Evolutionary conservation across 2,329 filamentous ascomycete species (phyloP).

Genomic region (Rhinocladiella mackenziei): DNA sequence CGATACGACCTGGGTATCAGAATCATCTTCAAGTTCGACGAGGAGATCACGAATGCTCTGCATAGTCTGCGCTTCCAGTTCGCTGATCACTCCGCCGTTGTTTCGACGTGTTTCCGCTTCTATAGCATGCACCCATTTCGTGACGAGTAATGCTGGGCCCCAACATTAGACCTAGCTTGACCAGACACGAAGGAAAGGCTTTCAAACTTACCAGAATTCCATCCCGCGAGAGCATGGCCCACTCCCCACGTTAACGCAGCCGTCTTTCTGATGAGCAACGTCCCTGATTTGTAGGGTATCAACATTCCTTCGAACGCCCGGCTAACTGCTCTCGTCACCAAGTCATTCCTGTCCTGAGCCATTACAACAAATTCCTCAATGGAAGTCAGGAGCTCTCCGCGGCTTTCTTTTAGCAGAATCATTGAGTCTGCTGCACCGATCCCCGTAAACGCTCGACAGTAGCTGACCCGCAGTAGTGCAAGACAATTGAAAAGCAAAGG

Average conservation of each 20-base stretch:
- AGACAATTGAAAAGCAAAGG: conserved; percentile 37
- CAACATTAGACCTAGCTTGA: conserved; percentile 3
- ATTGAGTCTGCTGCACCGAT: conserved; percentile 32
- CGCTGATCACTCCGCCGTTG: conserved; percentile 17
- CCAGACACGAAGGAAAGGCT: neutral
- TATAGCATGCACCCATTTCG: conserved; percentile 35
- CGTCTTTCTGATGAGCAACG: conserved; percentile 33
- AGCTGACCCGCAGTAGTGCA: conserved; percentile 34
- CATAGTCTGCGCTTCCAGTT: conserved; percentile 31
- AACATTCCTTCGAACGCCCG: conserved; percentile 33
- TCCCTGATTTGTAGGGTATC: conserved; percentile 31
- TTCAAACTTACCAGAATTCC: conserved; percentile 32
- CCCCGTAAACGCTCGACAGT: conserved; percentile 33
- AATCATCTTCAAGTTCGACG: conserved; percentile 29
- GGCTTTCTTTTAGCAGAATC: conserved; percentile 32
- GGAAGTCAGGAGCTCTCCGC: conserved; percentile 29
- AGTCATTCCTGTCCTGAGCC: conserved; percentile 29
- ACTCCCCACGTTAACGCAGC: conserved; percentile 35
- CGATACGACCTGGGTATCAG: conserved; percentile 13
- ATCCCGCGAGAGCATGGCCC: conserved; percentile 36
- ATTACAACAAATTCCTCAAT: conserved; percentile 30
- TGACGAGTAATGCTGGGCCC: conserved; percentile 31
- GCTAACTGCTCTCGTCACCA: conserved; percentile 31
- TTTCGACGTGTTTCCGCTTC: conserved; percentile 25
- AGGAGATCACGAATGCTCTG: conserved; percentile 29